Conservation (phyloP, 345 rosid genomes). For the Tarenaya hassleriana region DNA sequence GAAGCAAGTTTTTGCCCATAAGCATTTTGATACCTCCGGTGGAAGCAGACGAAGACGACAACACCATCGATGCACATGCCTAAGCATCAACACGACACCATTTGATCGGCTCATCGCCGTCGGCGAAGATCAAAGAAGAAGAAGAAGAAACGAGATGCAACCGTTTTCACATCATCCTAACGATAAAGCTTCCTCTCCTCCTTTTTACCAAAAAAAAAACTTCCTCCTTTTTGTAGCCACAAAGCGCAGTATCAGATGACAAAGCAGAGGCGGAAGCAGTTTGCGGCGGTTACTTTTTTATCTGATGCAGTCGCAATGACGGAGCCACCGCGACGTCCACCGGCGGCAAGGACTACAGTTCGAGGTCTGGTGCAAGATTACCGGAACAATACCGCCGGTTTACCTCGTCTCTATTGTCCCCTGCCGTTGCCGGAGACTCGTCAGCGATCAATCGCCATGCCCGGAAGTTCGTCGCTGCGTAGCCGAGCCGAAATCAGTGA, state of each 20-base stretch:
- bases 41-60: background rate
- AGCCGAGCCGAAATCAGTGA: constrained; percentile 52
- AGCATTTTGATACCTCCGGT: background rate
- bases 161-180: too few species aligned
- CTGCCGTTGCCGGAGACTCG: constrained; percentile 35
- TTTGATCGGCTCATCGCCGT: constrained; percentile 22
- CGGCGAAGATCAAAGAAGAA: constrained; percentile 13
- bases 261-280: background rate
- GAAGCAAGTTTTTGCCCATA: constrained; percentile 2
- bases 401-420: background rate
- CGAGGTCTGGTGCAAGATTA: constrained; percentile 15
- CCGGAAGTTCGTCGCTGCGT: constrained; percentile 66
- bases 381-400: constrained; percentile 24
- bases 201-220: too few species aligned
- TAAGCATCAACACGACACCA: constrained; percentile 1
- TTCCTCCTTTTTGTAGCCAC: background rate
- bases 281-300: background rate
- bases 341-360: constrained; percentile 1
- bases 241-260: constrained; percentile 9
- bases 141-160: too few species aligned
- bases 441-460: constrained; percentile 46
- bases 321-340: constrained; percentile 9
- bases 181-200: too few species aligned
- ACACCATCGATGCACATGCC: background rate
- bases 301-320: constrained; percentile 21